Base-by-base conservation (phyloP, 768 basidiomycete species). In the Russula dissimulans region DNA sequence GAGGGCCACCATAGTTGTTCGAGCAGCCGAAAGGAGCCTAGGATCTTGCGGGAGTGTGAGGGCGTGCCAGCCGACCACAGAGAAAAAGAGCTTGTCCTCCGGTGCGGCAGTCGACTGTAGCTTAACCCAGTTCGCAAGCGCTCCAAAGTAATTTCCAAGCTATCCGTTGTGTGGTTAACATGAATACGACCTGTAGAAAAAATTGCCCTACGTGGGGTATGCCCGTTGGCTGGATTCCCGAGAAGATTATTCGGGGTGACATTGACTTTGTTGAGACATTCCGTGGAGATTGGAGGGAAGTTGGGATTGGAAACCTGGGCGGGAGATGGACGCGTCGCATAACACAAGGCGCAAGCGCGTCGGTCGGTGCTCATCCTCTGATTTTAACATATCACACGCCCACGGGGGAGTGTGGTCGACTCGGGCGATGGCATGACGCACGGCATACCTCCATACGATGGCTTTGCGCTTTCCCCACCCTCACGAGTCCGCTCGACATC, bases 101-200 rank as follows among this genome's bases (percentile, higher is more conserved):
- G 78, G 76, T 9, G 69, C 68, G 0, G 85, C 79, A 42, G 78
- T 75, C 45, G 79, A 76, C 71, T 95, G 91, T 31, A 97, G 75
- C 55, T 78, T 78, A 49, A 92, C 88, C 94, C 94, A 95, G 69
- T 94, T 93, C 18, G 81, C 81, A 32, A 97, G 76, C 0, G 95
- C 94, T 4, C 95, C 95, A 3, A 97, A 78, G 67, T 92, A 91
- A 71, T 98, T 97, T 46, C 95, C 95, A 68, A 97, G 77, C 94
- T 97, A 58, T 62, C 38, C 11, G 32, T 15, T 2, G 49, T 46
- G 22, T 46, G 22, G 49, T 55, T 38, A 60, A 49, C 48, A 15
- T 44, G 22, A 14, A 41, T 11, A 12, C 4, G 14, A 26, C 29
- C 14, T 42, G 4, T 41, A 17, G 7, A 54, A 7, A 34, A 70